A percentile compares a stretch with the other conserved stretches of the same genome.
Evolutionary conservation across 148 eudicot species (phyloP).

Genomic region (Amaranthus hypochondriacus): DNA sequence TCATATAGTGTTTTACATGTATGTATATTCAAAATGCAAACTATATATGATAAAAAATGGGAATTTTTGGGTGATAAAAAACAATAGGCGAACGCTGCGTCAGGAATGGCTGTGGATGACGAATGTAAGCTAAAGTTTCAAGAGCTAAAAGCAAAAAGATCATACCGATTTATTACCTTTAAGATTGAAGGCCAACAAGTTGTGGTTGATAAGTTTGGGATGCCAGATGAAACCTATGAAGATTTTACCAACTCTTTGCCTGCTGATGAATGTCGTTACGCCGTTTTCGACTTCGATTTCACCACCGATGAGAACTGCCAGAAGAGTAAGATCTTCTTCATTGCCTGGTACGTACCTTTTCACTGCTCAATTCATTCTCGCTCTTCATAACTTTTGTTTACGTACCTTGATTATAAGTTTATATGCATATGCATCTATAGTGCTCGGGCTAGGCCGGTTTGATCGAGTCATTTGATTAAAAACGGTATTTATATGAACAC

Average conservation of each 20-base stretch:
- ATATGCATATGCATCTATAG: too few species aligned
- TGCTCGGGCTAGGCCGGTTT: too few species aligned
- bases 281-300: slow-evolving; percentile 80
- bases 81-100: slow-evolving; percentile 65
- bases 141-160: slow-evolving; percentile 66
- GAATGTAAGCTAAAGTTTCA: slow-evolving; percentile 71
- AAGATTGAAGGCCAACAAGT: slow-evolving; percentile 73
- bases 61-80: neutral
- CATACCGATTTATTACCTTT: slow-evolving; percentile 54
- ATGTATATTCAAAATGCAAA: neutral
- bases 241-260: slow-evolving; percentile 71
- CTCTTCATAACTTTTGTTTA: too few species aligned
- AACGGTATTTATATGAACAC: too few species aligned
- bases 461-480: too few species aligned
- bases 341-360: slow-evolving; percentile 50
- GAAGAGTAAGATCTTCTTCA: slow-evolving; percentile 88
- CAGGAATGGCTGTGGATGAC: slow-evolving; percentile 75
- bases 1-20: neutral
- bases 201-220: slow-evolving; percentile 71
- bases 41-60: neutral
- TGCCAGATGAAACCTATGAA: slow-evolving; percentile 53
- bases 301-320: slow-evolving; percentile 75
- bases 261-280: slow-evolving; percentile 75
- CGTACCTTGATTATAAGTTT: neutral
- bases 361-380: neutral